Base-by-base conservation (phyloP, 2,329 filamentous ascomycete genomes). In the Aspergillus candidus region DNA sequence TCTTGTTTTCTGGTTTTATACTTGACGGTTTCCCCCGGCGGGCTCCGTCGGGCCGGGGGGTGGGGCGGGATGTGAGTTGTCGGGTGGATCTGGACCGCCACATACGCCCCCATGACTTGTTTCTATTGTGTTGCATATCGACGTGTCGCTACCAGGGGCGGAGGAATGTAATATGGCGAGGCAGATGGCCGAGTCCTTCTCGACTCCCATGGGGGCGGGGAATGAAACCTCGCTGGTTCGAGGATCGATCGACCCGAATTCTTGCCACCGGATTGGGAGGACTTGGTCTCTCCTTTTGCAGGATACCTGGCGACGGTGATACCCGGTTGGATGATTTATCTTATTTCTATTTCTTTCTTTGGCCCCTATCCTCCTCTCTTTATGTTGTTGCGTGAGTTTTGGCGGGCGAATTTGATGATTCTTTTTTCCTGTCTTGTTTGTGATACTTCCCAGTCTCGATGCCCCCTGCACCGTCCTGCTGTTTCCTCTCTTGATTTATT, bases 181-280 rank as follows among this genome's bases (percentile, higher is more conserved):
- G 22, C 22, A 27, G 22, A 27, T 27, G 8, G 22, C 22, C 22
- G 8, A 27, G 22, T 27, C 6, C 36, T 36, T 33, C 38, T 46
- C 13, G 31, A 44, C 45, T 40, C 29, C 35, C 35, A 32, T 35
- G 40, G 31, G 47, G 41, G 43, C 39, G 17, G 33, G 31, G 27
- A 35, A 17, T 46, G 41, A 41, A 30, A 44, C 43, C 51, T 52
- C 46, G 53, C 53, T 49, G 53, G 53, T 27, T 51, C 53, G 49
- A 48, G 48, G 43, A 46, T 29, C 18, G 18, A 18, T 18, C 18
- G 18, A 3, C 18, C 18, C 48, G 43, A 39, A 33, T 12, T 35
- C 41, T 37, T 45, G 46, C 30, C 36, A 38, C 29, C 37, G 40
- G 40, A 32, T 38, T 40, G 38, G 34, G 30, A 13, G 40, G 31